phyloP scores from a whole-genome alignment of 164 flowering plant species.

The Magnolia officinalis region DNA sequence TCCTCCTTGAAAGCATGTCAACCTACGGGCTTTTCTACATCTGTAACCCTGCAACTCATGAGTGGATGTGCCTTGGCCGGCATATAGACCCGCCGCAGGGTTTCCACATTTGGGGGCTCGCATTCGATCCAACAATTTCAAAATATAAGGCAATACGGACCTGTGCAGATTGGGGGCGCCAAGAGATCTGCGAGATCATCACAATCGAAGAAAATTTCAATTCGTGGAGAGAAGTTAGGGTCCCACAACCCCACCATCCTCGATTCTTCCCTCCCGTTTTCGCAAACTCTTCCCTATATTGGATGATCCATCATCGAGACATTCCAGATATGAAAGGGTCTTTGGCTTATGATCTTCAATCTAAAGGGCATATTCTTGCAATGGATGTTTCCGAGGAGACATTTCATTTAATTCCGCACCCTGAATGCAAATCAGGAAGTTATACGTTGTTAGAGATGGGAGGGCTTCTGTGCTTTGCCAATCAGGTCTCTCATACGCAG shows the following conservation, averaged over 20 bases:
- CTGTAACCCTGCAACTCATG: background rate
- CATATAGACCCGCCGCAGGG: background rate
- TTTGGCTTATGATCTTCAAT: background rate
- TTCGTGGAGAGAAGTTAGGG: background rate
- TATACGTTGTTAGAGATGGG: constrained; percentile 1
- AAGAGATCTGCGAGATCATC: background rate
- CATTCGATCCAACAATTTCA: constrained; percentile 1
- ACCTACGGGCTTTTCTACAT: background rate
- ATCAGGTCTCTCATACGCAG: background rate
- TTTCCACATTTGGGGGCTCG: background rate
- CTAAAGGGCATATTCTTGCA: constrained; percentile 2
- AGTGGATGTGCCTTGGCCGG: constrained; percentile 1
- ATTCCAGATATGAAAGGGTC: background rate
- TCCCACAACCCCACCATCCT: constrained; percentile 5
- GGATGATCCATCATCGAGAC: constrained; percentile 6
- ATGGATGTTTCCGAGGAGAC: constrained; percentile 1
- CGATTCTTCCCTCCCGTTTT: constrained; percentile 2
- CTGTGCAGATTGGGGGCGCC: no score
- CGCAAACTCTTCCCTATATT: constrained; percentile 2
- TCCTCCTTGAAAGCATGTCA: background rate
- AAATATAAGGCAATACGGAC: background rate
- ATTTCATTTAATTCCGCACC: background rate
- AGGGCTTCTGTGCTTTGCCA: constrained; percentile 4
- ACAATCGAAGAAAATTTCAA: background rate
- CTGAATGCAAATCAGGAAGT: constrained; percentile 1